Conservation (phyloP, 1,284 basidiomycete genomes). For the Irpex sp. region DNA sequence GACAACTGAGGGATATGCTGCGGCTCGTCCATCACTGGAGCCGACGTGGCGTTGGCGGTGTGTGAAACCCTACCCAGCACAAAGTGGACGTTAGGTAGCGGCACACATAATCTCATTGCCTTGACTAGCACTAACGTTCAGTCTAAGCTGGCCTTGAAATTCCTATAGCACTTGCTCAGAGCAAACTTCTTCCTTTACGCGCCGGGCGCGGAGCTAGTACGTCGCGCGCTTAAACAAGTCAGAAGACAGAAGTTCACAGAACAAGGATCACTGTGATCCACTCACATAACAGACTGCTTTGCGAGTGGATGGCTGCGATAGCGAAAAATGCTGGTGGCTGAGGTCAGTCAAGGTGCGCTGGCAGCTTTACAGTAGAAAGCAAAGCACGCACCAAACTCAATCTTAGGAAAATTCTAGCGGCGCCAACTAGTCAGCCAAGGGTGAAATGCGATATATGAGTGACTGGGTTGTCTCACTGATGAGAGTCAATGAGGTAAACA, state of each 20-base stretch:
- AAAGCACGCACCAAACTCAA: background rate
- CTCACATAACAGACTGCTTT: background rate
- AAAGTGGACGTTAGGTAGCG: background rate
- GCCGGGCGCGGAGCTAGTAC: background rate
- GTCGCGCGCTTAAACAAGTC: background rate
- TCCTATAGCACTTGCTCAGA: too few species aligned
- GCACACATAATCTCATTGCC: background rate
- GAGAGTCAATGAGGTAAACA: background rate
- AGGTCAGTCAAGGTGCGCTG: background rate
- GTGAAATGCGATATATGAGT: background rate
- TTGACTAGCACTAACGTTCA: background rate
- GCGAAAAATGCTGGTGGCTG: background rate
- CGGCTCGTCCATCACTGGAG: background rate
- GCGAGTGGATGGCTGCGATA: background rate
- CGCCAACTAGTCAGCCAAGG: background rate
- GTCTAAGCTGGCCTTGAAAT: background rate
- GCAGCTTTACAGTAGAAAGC: background rate
- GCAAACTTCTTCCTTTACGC: background rate
- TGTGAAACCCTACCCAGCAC: too few species aligned
- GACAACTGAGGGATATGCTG: conserved; percentile 7
- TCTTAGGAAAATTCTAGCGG: background rate
- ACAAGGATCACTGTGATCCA: background rate
- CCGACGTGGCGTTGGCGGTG: background rate
- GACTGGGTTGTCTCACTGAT: background rate
- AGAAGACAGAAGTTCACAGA: background rate